A percentile compares a stretch with the other conserved stretches of the same genome.
Conservation (phyloP, 2,329 filamentous ascomycete genomes). For the Tolypocladium amazonense region DNA sequence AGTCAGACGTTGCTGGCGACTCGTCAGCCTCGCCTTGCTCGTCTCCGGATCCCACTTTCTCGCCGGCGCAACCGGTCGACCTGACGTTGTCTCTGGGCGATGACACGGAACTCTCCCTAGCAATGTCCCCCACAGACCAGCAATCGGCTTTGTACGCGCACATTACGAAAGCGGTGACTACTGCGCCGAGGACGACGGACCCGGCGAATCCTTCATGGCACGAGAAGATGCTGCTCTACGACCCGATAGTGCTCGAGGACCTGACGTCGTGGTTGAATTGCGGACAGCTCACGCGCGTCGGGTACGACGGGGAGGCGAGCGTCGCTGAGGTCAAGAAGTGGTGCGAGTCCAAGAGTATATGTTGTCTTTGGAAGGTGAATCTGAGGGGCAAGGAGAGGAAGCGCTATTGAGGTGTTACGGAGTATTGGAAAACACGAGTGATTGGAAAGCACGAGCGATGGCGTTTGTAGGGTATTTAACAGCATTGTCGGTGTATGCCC, state of each 20-base stretch:
- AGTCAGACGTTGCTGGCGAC: slow-evolving; percentile 23
- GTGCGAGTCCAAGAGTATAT: slow-evolving; percentile 82
- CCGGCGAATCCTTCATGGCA: slow-evolving; percentile 59
- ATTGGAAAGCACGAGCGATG: neutral
- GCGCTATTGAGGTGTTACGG: slow-evolving; percentile 15
- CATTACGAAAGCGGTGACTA: slow-evolving; percentile 45
- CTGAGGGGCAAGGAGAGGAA: slow-evolving; percentile 42
- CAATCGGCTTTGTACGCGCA: slow-evolving; percentile 36
- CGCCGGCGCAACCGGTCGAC: slow-evolving; percentile 30
- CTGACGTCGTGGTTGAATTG: slow-evolving; percentile 73
- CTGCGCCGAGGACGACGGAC: slow-evolving; percentile 38
- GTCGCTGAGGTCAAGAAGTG: slow-evolving; percentile 67
- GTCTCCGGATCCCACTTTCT: slow-evolving; percentile 28
- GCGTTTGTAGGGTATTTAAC: neutral
- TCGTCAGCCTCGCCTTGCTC: slow-evolving; percentile 21
- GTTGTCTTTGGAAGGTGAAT: slow-evolving; percentile 63
- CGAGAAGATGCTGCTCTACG: slow-evolving; percentile 89
- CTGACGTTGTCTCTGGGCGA: slow-evolving; percentile 33
- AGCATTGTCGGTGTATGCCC: neutral
- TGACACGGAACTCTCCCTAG: slow-evolving; percentile 32
- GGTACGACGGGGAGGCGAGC: slow-evolving; percentile 55
- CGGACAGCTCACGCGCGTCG: slow-evolving; percentile 50
- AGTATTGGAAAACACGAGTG: neutral
- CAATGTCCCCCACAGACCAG: slow-evolving; percentile 25
- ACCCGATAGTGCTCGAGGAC: slow-evolving; percentile 82